Percentiles rank a stretch among this genome's conserved stretches.
Evolutionary conservation across 176 grass and related monocot species (phyloP).

Genomic region (Alloteropsis semialata): DNA sequence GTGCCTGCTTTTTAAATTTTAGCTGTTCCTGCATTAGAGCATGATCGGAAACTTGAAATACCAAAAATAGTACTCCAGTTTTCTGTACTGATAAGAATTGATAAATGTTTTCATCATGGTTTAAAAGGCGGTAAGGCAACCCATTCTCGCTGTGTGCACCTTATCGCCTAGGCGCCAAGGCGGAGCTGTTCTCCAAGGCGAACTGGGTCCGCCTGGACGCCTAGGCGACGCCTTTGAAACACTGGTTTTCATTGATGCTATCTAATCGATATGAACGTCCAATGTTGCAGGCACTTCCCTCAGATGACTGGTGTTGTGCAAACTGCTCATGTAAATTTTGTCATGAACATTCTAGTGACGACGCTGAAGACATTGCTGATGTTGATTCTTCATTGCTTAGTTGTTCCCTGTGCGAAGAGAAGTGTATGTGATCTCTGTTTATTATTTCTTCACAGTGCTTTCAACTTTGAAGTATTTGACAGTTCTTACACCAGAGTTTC

Average conservation of each 20-base stretch:
- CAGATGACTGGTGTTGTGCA: slow-evolving; percentile 84
- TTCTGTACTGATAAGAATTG: slow-evolving; percentile 1
- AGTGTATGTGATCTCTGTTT: slow-evolving; percentile 64
- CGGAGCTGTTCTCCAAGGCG: too few species aligned
- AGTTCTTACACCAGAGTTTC: slow-evolving; percentile 9
- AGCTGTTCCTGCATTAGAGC: slow-evolving; percentile 2
- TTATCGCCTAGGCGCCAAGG: too few species aligned
- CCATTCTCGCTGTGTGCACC: too few species aligned
- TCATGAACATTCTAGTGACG: slow-evolving; percentile 46
- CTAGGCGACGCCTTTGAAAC: too few species aligned
- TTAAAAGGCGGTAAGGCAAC: too few species aligned
- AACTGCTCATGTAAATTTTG: slow-evolving; percentile 96
- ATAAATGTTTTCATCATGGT: neutral
- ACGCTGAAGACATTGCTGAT: slow-evolving; percentile 35
- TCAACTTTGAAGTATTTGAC: slow-evolving; percentile 15
- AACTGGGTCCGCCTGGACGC: too few species aligned
- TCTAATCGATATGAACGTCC: slow-evolving; percentile 24
- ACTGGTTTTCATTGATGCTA: too few species aligned
- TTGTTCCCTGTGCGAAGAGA: slow-evolving; percentile 71
- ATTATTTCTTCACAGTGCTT: slow-evolving; percentile 7
- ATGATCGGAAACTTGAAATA: slow-evolving; percentile 6
- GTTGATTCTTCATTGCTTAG: slow-evolving; percentile 49
- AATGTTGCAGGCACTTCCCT: slow-evolving; percentile 72
- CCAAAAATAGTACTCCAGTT: slow-evolving; percentile 6
- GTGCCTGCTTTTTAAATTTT: neutral